Base-by-base conservation (phyloP, 805 yeast species). In the Ogataea thermomethanolica region DNA sequence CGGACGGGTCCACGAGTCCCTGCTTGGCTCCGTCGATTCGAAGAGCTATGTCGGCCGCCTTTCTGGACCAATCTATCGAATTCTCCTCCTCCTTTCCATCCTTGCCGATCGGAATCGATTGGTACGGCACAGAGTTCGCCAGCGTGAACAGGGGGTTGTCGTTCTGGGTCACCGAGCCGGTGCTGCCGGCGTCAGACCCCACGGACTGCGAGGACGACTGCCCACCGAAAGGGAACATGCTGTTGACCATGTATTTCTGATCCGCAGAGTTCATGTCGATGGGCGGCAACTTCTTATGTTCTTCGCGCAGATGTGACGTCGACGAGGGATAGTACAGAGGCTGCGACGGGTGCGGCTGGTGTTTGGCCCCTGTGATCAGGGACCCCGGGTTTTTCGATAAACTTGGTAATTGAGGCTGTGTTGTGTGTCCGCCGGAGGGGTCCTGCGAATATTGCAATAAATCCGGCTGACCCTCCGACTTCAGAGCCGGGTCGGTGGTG, bases 101-200 rank as follows among this genome's bases (percentile, higher is more conserved):
- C 37, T 43, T 43, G n/a, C 31, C 44, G 10, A 25, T 29, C 5
- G 41, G 35, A 23, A 40, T n/a, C 33, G 45, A 24, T 29, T 47
- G 44, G 33, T 39, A 43, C 31, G 45, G 47, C 25, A 50, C 61
- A 2, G 64, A 58, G 32, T 60, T 57, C 8, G 64, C 64, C 23
- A 58, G 45, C 8, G 63, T 58, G 23, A 55, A 50, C 15, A 59
- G 41, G 3, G 64, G 63, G 39, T 59, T 60, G 4, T 48, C 48
- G 24, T 46, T 45, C 24, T 41, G 46, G n/a, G 24, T 24, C 20
- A 31, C 36, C 8, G 32, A 20, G 22, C 24, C 24, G 10, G 40
- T 6, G 17, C 40, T 25, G 8, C 37, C 31, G 8, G 34, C 15
- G 10, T 37, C 35, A 11, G 40, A 13, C 20, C 26, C 24, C 24